Percentiles rank a stretch among this genome's conserved stretches.
phyloP scores from a whole-genome alignment of 225 moss, liverwort and hornwort genomes.

The Asterella californica region DNA sequence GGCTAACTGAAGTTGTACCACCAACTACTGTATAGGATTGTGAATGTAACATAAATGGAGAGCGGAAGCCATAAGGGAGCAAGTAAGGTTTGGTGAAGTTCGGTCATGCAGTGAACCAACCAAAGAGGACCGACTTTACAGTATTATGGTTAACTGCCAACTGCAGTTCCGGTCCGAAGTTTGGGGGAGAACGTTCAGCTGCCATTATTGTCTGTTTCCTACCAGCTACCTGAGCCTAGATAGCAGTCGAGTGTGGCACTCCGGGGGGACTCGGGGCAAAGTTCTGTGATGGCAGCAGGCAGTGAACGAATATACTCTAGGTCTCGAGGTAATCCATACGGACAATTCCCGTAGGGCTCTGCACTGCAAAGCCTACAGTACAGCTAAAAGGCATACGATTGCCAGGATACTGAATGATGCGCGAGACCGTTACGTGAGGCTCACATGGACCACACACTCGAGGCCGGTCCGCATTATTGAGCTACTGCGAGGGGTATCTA shows the following conservation, averaged over 20 bases:
- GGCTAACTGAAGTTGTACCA: too few relatives aligned
- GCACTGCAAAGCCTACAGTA: not conserved
- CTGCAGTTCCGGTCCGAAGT: too few relatives aligned
- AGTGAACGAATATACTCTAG: not conserved
- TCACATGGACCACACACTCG: constrained; percentile 11
- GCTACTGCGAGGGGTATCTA: not conserved
- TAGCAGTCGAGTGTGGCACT: not conserved
- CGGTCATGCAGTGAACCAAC: too few relatives aligned
- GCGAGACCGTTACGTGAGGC: constrained; percentile 9
- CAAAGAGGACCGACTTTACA: too few relatives aligned
- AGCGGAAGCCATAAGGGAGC: too few relatives aligned
- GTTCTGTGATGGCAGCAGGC: not conserved
- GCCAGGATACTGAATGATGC: constrained; percentile 6
- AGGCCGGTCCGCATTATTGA: not conserved
- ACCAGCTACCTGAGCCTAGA: too few relatives aligned
- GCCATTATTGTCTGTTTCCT: too few relatives aligned
- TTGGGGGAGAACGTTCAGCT: not conserved
- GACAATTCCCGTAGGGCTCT: not conserved
- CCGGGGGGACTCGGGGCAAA: not conserved
- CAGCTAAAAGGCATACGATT: not conserved
- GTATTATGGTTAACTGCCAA: too few relatives aligned
- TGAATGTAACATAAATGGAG: too few relatives aligned
- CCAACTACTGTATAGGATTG: too few relatives aligned
- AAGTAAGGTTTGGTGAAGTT: too few relatives aligned
- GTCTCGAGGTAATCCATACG: not conserved